Percentiles rank a stretch among this genome's conserved stretches.
These are phyloP conservation scores for Botrytis elliptica DNA, from an alignment of 2,329 filamentous ascomycete species.

Conservation along the genomic window DNA sequence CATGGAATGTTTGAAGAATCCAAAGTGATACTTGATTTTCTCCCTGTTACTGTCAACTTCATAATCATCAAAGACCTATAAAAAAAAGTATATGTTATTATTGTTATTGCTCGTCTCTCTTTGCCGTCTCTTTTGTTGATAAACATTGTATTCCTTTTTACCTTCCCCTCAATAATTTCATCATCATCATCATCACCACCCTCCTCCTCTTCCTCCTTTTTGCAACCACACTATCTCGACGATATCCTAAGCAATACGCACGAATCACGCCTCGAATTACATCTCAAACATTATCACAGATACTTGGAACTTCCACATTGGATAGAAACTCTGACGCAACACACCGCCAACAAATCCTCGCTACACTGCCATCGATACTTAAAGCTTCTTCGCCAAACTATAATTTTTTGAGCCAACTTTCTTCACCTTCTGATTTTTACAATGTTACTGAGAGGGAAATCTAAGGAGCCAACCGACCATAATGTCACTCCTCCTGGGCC, in stretches of 20 bases:
- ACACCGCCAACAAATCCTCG: conserved; percentile 17
- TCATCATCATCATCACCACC: not conserved
- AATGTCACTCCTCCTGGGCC: conserved; percentile 62
- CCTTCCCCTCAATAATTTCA: not conserved
- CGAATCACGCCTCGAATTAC: conserved; percentile 13
- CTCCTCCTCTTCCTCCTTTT: not conserved
- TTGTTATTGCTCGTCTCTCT: not conserved
- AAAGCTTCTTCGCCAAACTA: not conserved
- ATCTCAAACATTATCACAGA: conserved; percentile 3
- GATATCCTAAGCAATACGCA: not conserved
- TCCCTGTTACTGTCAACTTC: not conserved
- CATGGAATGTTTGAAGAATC: not conserved
- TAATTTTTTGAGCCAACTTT: not conserved
- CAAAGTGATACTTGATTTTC: conserved; percentile 3
- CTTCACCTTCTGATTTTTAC: not conserved
- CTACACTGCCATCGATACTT: conserved; percentile 7
- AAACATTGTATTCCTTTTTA: not conserved
- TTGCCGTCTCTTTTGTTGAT: conserved; percentile 10
- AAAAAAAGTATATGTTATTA: conserved; percentile 9
- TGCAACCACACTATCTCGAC: not conserved
- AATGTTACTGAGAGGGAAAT: conserved; percentile 37
- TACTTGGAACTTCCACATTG: conserved; percentile 22
- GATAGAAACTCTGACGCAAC: conserved; percentile 12
- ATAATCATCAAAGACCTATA: conserved; percentile 4
- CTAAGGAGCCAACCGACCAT: conserved; percentile 41